These are phyloP conservation scores for Aphelidium insulamus DNA, from an alignment of 371 early-diverging fungal species.

Conservation along the genomic window DNA sequence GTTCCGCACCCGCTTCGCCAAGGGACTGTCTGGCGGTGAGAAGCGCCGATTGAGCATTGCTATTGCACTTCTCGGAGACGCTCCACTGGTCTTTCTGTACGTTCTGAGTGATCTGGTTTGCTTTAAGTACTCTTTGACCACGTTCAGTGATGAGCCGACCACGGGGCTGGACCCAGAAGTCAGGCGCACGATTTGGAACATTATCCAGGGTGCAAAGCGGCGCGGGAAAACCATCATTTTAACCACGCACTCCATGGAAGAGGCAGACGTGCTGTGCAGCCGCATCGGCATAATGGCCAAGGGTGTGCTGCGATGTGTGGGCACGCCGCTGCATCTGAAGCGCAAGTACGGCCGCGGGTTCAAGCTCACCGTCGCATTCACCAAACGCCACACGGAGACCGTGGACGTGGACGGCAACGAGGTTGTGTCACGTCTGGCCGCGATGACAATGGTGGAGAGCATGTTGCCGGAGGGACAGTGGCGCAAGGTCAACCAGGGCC, in stretches of 20 bases:
- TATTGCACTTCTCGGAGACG: slow-evolving; percentile 37
- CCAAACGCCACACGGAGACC: too few relatives aligned
- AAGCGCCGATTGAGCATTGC: slow-evolving; percentile 43
- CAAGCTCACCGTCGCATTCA: slow-evolving; percentile 28
- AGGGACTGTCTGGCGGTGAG: slow-evolving; percentile 29
- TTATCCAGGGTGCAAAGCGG: slow-evolving; percentile 29
- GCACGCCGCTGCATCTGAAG: slow-evolving; percentile 33
- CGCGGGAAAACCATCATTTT: slow-evolving; percentile 32
- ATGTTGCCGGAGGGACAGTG: too few relatives aligned
- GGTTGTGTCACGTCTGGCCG: too few relatives aligned
- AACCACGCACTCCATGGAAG: slow-evolving; percentile 51
- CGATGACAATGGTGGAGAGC: too few relatives aligned
- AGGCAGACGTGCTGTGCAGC: slow-evolving; percentile 34
- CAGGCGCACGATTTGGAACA: slow-evolving; percentile 41
- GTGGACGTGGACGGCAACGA: too few relatives aligned
- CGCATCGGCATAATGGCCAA: slow-evolving; percentile 51
- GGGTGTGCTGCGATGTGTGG: slow-evolving; percentile 39
- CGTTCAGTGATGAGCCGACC: too few relatives aligned
- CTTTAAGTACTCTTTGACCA: too few relatives aligned
- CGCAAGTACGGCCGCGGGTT: slow-evolving; percentile 45
- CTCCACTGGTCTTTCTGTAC: slow-evolving; percentile 20
- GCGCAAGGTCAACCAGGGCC: too few relatives aligned
- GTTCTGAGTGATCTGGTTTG: too few relatives aligned
- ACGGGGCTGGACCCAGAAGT: slow-evolving; percentile 43
- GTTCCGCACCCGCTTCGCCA: slow-evolving; percentile 21